Evolutionary conservation across 805 yeast genomes (phyloP), one percentile per base, ranked within the genome.

Genomic region (Lipomyces spencermartinsiae): DNA sequence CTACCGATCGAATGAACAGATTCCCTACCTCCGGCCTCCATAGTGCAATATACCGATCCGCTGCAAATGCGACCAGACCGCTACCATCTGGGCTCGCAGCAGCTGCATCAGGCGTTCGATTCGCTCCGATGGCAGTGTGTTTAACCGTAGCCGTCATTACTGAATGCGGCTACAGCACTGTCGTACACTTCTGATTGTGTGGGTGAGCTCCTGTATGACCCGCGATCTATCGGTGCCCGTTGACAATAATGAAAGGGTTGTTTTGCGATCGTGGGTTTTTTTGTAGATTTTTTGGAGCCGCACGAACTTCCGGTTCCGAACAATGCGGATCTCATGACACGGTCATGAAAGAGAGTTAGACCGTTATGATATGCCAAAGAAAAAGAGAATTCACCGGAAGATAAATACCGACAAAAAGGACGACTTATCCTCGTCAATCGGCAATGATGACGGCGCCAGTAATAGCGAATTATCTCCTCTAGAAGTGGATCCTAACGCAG

Each of bases 31-130:
- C 75, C 1, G 93, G 91, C n/a, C 84, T 79, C 88, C 92, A 90
- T 51, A 91, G 76, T 0, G 94, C 92, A 61, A 91, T 80, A 19
- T 85, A 83, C 56, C 80, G 83, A 1, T 86, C 85, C 0, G 95
- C 92, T 7, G 93, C 97, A 76, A 83, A 91, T 0, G 95, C 96
- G 6, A 90, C 82, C 4, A 84, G 64, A 29, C 85, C 85, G 4
- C 84, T 80, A 53, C 80, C 74, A 51, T 82, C 85, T 5, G 85
- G 85, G 1, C 85, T 84, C 34, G 84, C 85, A 5, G 85, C 84
- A 19, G 86, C 85, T 61, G 82, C 83, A 71, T 82, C 85, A 63
- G 83, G 79, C 4, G 78, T 84, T 35, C 86, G 63, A 39, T 67
- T 68, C 5, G 70, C 72, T n/a, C 72, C 72, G n/a, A 69, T 64